These are phyloP conservation scores for Nidularia pulvinata DNA, from an alignment of 768 basidiomycete species.

Conservation along the genomic window DNA sequence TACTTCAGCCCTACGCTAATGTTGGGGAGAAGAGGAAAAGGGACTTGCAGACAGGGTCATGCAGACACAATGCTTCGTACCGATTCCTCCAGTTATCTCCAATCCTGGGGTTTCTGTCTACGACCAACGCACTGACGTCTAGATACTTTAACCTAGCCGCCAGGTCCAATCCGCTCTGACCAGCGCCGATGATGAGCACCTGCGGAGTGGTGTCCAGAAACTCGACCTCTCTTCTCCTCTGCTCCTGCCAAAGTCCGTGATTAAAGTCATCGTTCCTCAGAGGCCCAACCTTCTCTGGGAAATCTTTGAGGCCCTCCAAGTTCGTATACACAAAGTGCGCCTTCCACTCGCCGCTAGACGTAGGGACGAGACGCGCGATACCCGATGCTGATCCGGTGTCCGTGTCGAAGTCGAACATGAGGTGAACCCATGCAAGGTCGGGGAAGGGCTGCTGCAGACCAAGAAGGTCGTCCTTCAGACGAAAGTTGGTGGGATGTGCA, in stretches of 20 bases:
- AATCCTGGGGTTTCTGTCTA: conserved; percentile 51
- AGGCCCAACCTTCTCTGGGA: conserved; percentile 39
- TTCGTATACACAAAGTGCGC: conserved; percentile 52
- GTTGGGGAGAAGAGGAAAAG: background rate
- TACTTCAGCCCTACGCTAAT: background rate
- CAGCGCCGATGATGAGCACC: conserved; percentile 53
- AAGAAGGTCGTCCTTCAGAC: conserved; percentile 24
- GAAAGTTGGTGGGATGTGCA: conserved; percentile 22
- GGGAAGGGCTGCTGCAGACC: conserved; percentile 27
- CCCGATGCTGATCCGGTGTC: conserved; percentile 39
- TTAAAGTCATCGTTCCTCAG: conserved; percentile 33
- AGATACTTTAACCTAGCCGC: conserved; percentile 56
- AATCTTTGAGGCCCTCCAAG: conserved; percentile 42
- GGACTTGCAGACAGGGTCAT: conserved; percentile 44
- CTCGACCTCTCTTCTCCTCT: conserved; percentile 29
- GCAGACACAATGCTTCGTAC: conserved; percentile 57
- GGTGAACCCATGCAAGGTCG: conserved; percentile 46
- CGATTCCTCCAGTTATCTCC: conserved; percentile 63
- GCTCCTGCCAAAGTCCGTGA: conserved; percentile 49
- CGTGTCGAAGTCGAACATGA: conserved; percentile 44
- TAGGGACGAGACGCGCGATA: conserved; percentile 44
- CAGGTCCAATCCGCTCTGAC: conserved; percentile 55
- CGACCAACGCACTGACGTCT: conserved; percentile 44
- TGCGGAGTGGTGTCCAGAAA: conserved; percentile 47
- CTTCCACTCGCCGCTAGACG: conserved; percentile 38